A percentile compares a stretch with the other conserved stretches of the same genome.
Evolutionary conservation across 106 monocot species (phyloP).

Genomic region (Agapanthus africanus): DNA sequence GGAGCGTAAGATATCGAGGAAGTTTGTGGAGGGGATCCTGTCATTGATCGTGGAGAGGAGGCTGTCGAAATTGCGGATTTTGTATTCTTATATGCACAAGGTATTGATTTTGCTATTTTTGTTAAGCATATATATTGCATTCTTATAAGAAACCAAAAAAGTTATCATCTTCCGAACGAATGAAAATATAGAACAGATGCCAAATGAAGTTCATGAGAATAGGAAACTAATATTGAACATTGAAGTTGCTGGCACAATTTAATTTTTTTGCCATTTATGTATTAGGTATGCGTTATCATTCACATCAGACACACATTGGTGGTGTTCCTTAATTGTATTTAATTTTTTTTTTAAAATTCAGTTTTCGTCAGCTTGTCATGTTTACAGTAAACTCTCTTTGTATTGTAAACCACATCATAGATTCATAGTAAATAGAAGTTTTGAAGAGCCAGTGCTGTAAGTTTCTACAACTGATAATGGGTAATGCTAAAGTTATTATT

Average conservation of each 20-base stretch:
- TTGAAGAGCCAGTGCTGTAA: background rate
- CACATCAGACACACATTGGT: background rate
- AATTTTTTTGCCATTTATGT: background rate
- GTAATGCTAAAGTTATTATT: background rate
- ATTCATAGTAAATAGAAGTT: no score
- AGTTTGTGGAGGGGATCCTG: conserved; percentile 31
- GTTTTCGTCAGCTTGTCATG: background rate
- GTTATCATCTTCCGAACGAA: no score
- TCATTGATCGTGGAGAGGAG: conserved; percentile 35
- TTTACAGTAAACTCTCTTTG: background rate
- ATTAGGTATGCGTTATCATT: background rate
- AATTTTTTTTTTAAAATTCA: background rate
- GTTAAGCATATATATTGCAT: no score
- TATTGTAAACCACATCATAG: background rate
- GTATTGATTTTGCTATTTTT: conserved; percentile 15
- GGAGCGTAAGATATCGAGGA: conserved; percentile 36
- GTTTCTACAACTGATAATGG: background rate
- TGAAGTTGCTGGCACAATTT: no score
- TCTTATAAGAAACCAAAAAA: no score
- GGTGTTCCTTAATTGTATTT: background rate
- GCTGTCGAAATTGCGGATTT: conserved; percentile 30
- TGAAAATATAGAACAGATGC: no score
- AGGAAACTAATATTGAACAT: no score
- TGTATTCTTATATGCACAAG: conserved; percentile 31
- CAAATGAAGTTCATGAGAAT: no score